Base-by-base conservation (phyloP, 2,329 filamentous ascomycete species). In the Colletotrichum camelliae region DNA sequence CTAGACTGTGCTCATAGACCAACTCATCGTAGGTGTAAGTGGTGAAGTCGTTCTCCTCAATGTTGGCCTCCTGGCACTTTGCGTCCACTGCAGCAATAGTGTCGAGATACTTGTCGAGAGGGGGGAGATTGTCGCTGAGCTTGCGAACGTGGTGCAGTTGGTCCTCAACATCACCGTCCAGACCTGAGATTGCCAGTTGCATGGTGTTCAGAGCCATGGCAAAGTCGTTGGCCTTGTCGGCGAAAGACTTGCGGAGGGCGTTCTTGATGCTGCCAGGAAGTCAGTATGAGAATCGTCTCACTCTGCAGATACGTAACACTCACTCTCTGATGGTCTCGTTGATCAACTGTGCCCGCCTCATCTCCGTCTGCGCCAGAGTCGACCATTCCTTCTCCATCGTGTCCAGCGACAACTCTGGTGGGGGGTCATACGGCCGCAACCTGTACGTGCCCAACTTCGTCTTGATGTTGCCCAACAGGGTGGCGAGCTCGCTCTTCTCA, bases 11-110 rank as follows among this genome's bases (percentile, higher is more conserved):
- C 86, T 99, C 97, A 86, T 99, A 99, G 76, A 93, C 93, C 57
- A 99, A 90, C 85, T 99, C 97, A 82, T 99, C 97, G 84, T 98
- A 97, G 12, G 96, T 98, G 86, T 98, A 98, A 10, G 96, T 98
- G n/a, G 97, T 99, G 84, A 97, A 98, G 87, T 99, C 97, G 85
- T 99, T 99, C 82, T 99, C 97, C 85, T 99, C 97, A 78, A 99
- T 98, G 83, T 99, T 98, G 77, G 97, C 97, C 87, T 98, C 96
- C 76, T 93, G 91, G 83, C 97, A 99, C 85, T 98, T 95, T 78
- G 92, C 92, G 81, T 98, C 96, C 64, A 98, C 91, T 13, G 92
- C 92, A 16, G 93, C 94, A 82, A 99, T 98, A 78, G 95, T 94
- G 77, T 95, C 93, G 55, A 99, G 90, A 83, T 97, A 99, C 76